phyloP scores from a whole-genome alignment of 2,329 filamentous ascomycete species.

The Apiospora hydei region DNA sequence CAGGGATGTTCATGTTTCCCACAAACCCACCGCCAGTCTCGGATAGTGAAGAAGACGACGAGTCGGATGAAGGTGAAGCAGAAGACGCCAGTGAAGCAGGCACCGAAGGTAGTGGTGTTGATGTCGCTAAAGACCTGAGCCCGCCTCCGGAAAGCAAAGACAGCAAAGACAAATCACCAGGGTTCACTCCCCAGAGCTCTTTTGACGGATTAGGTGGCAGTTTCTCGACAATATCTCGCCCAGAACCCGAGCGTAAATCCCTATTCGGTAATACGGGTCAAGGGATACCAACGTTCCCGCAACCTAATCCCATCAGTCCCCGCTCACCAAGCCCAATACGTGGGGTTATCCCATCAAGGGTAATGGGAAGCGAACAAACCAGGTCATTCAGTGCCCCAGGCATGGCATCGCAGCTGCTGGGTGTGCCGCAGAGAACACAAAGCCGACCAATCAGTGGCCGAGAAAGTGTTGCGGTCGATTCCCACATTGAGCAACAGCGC shows the following conservation, averaged over 20 bases:
- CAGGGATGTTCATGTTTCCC: conserved; percentile 40
- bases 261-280: conserved; percentile 64
- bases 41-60: conserved; percentile 47
- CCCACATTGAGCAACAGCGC: conserved; percentile 58
- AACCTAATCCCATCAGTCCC: conserved; percentile 63
- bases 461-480: conserved; percentile 51
- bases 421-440: conserved; percentile 46
- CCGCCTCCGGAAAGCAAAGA: conserved; percentile 51
- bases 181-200: conserved; percentile 65
- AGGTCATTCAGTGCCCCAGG: conserved; percentile 68
- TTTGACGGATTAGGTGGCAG: conserved; percentile 57
- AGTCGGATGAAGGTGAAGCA: conserved; percentile 54
- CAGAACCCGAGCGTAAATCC: conserved; percentile 51
- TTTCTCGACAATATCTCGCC: conserved; percentile 55
- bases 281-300: conserved; percentile 61
- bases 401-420: conserved; percentile 62
- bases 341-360: conserved; percentile 59
- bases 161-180: conserved; percentile 52
- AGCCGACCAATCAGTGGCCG: conserved; percentile 50
- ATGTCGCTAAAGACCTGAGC: conserved; percentile 70
- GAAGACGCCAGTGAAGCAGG: conserved; percentile 55
- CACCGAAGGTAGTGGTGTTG: conserved; percentile 67
- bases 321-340: conserved; percentile 78
- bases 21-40: conserved; percentile 40
- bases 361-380: conserved; percentile 56